Evolutionary conservation across 352 stramenopile genomes (phyloP), one percentile per base, ranked within the genome.

Genomic region (Phytophthora parvispora): DNA sequence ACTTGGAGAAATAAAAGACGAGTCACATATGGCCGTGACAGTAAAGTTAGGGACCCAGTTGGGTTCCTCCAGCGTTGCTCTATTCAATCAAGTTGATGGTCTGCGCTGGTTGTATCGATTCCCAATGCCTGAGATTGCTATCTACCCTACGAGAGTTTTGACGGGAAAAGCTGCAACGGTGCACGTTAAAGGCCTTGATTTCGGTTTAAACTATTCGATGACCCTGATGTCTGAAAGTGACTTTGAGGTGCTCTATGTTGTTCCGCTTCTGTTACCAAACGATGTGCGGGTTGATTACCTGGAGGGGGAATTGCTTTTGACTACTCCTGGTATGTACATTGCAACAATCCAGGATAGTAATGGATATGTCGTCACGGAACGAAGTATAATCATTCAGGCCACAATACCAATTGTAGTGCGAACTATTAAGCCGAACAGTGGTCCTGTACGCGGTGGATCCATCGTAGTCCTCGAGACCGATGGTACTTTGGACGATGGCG

Each of bases 381-480:
- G n/a, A n/a, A 24, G 53, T 22, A 25, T 57, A 8, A 12, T 48
- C 3, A 29, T 77, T 40, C 27, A 74, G 16, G 51, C 24, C 6
- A 28, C 68, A 2, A 29, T 36, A 0, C 29, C 34, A n/a, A 53
- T 73, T 47, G 12, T 12, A 24, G 24, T 60, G 7, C 13, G 50
- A 32, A 52, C 18, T 4, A 8, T 62, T 31, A n/a, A 51, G 16
- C 71, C 71, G 1, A 40, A 13, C 6, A 53, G 50, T 31, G 75
- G 78, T 0, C 75, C 78, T 0, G 34, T 82, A 25, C 55, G 73
- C 55, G 75, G 75, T 29, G 75, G 70, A 2, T 72, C 76, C 6
- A 25, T 75, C 15, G 64, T 86, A 3, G 28, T 69, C 10, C n/a
- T 77, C 5, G 22, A 63, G 4, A 54, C 79, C 24, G 57, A 68